phyloP scores from a whole-genome alignment of 2,329 filamentous ascomycete species.

The Coleophoma crateriformis region DNA sequence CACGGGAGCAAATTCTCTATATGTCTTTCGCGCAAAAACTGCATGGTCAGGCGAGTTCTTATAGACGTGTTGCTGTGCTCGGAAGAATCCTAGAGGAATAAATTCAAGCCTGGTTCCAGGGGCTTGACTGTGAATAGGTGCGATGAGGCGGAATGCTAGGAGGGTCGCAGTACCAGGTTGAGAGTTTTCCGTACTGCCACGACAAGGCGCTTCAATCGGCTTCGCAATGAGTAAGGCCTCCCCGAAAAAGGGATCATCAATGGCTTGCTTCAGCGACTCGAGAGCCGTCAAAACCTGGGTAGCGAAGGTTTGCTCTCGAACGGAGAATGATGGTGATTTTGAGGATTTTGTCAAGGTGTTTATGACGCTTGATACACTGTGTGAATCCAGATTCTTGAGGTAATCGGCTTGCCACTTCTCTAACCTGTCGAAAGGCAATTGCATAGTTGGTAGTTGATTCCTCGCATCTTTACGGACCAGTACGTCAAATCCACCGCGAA shows the following conservation, averaged over 20 bases:
- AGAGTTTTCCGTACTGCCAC: conserved; percentile 16
- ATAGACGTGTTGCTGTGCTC: conserved; percentile 58
- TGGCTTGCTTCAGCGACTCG: conserved; percentile 32
- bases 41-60: conserved; percentile 47
- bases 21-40: conserved; percentile 53
- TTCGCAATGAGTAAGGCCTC: conserved; percentile 39
- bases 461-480: conserved; percentile 31
- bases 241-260: conserved; percentile 39
- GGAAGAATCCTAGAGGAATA: conserved; percentile 59
- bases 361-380: conserved; percentile 39
- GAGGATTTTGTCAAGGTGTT: conserved; percentile 28
- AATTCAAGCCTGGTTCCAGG: conserved; percentile 49
- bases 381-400: conserved; percentile 37
- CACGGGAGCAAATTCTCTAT: conserved; percentile 53
- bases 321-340: conserved; percentile 30
- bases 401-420: conserved; percentile 50
- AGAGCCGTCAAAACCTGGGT: conserved; percentile 38
- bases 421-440: conserved; percentile 46
- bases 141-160: conserved; percentile 54
- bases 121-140: conserved; percentile 52
- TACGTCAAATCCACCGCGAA: conserved; percentile 28
- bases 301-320: conserved; percentile 38
- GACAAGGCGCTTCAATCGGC: conserved; percentile 37
- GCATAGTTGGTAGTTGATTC: conserved; percentile 56
- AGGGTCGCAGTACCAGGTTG: conserved; percentile 30